These are phyloP conservation scores for Zymoseptoria brevis DNA, from an alignment of 2,329 filamentous ascomycete species.

Conservation along the genomic window DNA sequence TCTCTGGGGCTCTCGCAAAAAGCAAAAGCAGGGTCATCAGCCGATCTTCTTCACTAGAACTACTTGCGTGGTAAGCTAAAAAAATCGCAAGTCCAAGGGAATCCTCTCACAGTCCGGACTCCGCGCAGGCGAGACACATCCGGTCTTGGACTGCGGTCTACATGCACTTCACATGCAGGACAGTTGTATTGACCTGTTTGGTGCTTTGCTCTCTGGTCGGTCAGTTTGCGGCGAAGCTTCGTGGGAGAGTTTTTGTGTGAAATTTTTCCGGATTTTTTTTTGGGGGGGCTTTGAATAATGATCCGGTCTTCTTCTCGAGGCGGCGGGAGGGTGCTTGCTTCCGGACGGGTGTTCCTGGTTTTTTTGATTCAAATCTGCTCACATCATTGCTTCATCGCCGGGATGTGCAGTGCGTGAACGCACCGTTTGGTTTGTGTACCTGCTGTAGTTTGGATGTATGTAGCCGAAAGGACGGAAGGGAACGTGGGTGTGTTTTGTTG, in stretches of 20 bases:
- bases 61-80: neutral
- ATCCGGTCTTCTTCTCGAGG: neutral
- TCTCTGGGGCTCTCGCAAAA: no score
- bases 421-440: neutral
- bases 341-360: neutral
- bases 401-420: neutral
- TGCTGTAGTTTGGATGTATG: neutral
- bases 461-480: neutral
- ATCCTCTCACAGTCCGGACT: neutral
- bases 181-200: neutral
- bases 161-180: neutral
- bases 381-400: neutral
- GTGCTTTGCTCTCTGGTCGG: neutral
- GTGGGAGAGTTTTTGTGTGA: no score
- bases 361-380: neutral
- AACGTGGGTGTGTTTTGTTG: neutral
- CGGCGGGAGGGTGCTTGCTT: neutral
- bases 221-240: neutral
- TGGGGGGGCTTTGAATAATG: no score
- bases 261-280: no score
- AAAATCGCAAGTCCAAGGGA: no score
- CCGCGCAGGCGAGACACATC: neutral
- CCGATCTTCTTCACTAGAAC: no score
- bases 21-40: no score
- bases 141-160: neutral